These are phyloP conservation scores for Globisporangium heterothallicum DNA, from an alignment of 352 stramenopile genomes.

Conservation along the genomic window DNA sequence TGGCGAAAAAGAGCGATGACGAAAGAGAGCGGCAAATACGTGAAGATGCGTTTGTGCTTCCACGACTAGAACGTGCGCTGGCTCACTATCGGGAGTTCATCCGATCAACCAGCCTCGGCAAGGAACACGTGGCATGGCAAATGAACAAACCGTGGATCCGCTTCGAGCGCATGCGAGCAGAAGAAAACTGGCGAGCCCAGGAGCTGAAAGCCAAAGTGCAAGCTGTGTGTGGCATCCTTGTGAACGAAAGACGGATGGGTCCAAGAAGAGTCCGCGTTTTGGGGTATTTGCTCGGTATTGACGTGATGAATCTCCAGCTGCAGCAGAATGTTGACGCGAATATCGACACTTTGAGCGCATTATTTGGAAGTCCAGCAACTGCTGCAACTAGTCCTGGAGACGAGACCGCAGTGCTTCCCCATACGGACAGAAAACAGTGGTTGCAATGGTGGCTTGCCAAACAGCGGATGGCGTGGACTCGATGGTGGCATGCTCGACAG, in stretches of 20 bases:
- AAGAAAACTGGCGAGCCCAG: neutral
- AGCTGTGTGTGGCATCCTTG: neutral
- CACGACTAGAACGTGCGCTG: conserved; percentile 1
- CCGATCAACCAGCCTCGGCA: neutral
- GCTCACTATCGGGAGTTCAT: conserved; percentile 6
- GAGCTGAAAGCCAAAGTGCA: conserved; percentile 2
- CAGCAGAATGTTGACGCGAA: neutral
- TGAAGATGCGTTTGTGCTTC: conserved; percentile 7
- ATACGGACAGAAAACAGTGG: neutral
- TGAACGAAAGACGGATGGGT: neutral
- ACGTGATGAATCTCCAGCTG: neutral
- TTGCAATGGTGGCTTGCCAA: neutral
- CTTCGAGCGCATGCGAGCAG: conserved; percentile 6
- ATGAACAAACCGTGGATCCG: conserved; percentile 13
- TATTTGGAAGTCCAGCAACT: conserved; percentile 1
- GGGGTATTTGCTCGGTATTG: neutral
- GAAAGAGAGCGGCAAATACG: neutral
- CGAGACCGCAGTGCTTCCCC: neutral
- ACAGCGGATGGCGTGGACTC: neutral
- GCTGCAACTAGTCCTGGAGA: neutral
- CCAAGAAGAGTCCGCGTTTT: neutral
- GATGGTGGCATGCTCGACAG: neutral
- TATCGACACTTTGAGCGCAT: neutral
- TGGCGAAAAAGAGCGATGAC: neutral
- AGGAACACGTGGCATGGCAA: conserved; percentile 9